Evolutionary conservation across 208 protist species (phyloP).

Genomic region (Crithidia bombi): DNA sequence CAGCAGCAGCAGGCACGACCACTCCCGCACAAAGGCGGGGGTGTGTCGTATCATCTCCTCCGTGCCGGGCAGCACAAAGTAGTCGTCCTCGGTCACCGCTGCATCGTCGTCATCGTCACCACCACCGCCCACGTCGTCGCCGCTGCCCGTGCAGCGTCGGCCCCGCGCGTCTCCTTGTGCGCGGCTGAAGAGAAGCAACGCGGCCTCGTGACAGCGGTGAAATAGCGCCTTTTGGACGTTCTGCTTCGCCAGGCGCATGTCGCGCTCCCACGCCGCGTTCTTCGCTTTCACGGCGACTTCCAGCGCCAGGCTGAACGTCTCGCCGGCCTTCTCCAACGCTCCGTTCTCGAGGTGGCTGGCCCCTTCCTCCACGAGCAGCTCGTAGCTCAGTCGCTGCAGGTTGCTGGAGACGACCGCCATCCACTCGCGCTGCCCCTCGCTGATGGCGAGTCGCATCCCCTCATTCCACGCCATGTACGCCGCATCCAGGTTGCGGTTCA

Average conservation of each 20-base stretch:
- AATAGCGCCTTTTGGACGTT: conserved; percentile 88
- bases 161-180: conserved; percentile 39
- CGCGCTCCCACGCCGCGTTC: conserved; percentile 85
- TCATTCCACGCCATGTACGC: conserved; percentile 92
- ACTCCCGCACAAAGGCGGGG: conserved; percentile 80
- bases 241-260: conserved; percentile 75
- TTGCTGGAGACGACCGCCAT: conserved; percentile 89
- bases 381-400: conserved; percentile 91
- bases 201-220: conserved; percentile 82
- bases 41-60: conserved; percentile 80
- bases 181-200: conserved; percentile 74
- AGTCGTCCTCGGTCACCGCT: conserved; percentile 70
- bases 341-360: conserved; percentile 59
- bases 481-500: conserved; percentile 70
- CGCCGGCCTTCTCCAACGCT: conserved; percentile 76
- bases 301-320: conserved; percentile 69
- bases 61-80: conserved; percentile 78
- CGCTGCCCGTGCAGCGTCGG: neutral
- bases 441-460: conserved; percentile 79
- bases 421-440: conserved; percentile 89
- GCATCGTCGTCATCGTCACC: conserved; percentile 4
- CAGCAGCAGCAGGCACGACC: conserved; percentile 79
- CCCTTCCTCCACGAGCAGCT: conserved; percentile 87
- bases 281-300: conserved; percentile 83
- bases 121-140: neutral